Evolutionary conservation across 179 eudicot genomes (phyloP).

Genomic region (Vitellaria paradoxa): DNA sequence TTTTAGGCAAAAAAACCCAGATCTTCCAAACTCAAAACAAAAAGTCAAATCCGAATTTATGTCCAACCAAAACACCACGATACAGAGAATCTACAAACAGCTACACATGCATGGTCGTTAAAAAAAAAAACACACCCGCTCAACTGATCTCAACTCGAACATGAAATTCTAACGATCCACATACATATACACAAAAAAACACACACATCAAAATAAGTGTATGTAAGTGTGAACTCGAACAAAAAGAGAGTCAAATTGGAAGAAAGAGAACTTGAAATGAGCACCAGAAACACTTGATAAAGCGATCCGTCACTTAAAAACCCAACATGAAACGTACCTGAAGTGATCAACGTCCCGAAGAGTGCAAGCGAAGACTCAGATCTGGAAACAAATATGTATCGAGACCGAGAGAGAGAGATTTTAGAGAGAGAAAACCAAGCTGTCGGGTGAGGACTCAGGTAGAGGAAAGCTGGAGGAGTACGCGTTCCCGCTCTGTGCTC

Average conservation of each 20-base stretch:
- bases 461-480: conserved; percentile 10
- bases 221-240: neutral
- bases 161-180: neutral
- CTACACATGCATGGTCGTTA: neutral
- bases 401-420: conserved; percentile 9
- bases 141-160: neutral
- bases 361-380: conserved; percentile 8
- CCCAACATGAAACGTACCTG: neutral
- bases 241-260: neutral
- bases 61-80: neutral
- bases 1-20: neutral
- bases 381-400: conserved; percentile 9
- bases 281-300: neutral
- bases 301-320: neutral
- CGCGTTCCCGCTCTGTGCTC: conserved; percentile 24
- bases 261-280: neutral
- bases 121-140: neutral
- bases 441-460: neutral
- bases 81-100: neutral
- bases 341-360: conserved; percentile 6
- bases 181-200: neutral
- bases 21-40: conserved; percentile 4
- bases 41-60: neutral
- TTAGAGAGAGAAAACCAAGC: conserved; percentile 13
- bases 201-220: neutral